Evolutionary conservation across 345 rosid genomes (phyloP).

Genomic region (Eucalyptus tenuipes): DNA sequence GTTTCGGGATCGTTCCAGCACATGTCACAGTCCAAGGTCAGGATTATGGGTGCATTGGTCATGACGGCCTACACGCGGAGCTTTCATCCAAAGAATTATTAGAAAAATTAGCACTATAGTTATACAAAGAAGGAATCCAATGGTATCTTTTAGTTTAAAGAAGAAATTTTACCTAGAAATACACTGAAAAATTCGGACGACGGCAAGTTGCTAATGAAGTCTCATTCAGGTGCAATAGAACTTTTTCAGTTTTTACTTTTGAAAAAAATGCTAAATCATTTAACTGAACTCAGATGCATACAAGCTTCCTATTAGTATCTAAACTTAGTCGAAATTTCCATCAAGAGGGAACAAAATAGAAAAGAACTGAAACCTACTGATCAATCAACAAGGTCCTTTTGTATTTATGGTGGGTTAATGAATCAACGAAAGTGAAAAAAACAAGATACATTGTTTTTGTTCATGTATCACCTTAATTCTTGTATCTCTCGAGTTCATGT

Average conservation of each 20-base stretch:
- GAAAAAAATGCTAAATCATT: neutral
- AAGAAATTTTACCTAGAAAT: neutral
- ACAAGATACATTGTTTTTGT: too few relatives aligned
- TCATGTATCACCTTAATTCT: too few relatives aligned
- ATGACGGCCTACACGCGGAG: slow-evolving; percentile 57
- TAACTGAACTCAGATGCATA: neutral
- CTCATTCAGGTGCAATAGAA: neutral
- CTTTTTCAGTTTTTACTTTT: neutral
- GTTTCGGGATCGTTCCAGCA: slow-evolving; percentile 57
- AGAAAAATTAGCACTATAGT: neutral
- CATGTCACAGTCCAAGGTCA: slow-evolving; percentile 83
- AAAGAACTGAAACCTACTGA: neutral
- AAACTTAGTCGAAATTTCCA: neutral
- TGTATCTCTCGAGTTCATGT: too few relatives aligned
- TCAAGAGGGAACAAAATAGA: neutral
- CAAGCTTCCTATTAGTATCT: neutral
- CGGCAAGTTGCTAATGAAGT: neutral
- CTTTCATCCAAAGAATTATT: slow-evolving; percentile 8
- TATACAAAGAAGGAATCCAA: neutral
- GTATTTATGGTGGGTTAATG: too few relatives aligned
- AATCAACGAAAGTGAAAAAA: too few relatives aligned
- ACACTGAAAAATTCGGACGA: neutral
- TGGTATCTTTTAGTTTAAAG: neutral
- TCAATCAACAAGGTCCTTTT: neutral
- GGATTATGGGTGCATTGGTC: slow-evolving; percentile 57